phyloP scores from a whole-genome alignment of 163 green algal species.

The Volvox carteri region DNA sequence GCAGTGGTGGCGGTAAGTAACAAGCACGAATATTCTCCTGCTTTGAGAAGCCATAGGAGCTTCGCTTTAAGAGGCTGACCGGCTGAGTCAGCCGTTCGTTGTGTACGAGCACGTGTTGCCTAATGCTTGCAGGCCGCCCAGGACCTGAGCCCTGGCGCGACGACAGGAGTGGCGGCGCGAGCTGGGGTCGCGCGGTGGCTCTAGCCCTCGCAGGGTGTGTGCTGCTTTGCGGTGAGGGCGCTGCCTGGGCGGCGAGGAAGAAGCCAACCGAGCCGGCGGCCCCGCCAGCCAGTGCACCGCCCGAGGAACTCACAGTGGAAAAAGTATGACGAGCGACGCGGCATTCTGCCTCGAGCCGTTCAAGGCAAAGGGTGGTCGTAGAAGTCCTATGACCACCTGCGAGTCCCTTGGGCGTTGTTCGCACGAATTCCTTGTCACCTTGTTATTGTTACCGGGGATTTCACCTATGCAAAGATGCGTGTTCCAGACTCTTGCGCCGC shows the following conservation, averaged over 20 bases:
- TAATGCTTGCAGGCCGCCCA: neutral
- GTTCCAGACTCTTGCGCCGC: no score
- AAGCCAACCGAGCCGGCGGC: neutral
- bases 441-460: no score
- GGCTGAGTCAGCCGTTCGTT: no score
- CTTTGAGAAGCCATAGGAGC: no score
- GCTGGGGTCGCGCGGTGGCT: conserved; percentile 24
- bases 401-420: no score
- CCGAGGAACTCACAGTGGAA: conserved; percentile 28
- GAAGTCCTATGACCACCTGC: no score
- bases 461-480: no score
- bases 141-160: neutral
- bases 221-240: conserved; percentile 22
- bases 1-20: neutral
- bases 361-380: neutral
- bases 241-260: conserved; percentile 23
- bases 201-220: neutral
- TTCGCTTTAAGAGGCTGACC: no score
- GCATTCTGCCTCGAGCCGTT: neutral
- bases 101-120: neutral
- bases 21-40: no score
- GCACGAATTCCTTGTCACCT: no score
- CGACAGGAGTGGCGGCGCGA: neutral
- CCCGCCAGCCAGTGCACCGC: neutral
- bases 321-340: conserved; percentile 28